These are phyloP conservation scores for Fistulinella staudtii DNA, from an alignment of 1,284 basidiomycete species.

Conservation along the genomic window DNA sequence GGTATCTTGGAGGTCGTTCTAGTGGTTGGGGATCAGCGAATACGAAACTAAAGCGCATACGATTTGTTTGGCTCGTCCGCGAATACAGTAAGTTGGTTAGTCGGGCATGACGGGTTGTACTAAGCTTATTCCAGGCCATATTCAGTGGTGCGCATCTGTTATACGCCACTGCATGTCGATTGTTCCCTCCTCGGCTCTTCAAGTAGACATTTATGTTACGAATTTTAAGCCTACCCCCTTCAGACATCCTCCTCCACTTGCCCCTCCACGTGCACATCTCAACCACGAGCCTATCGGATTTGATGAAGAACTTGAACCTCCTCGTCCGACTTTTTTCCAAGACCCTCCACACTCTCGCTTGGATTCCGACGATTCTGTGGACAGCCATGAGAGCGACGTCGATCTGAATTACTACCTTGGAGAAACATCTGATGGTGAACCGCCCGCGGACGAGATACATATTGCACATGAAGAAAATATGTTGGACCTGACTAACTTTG, in stretches of 20 bases:
- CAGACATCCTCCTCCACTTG: conserved; percentile 1
- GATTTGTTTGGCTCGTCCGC: conserved; percentile 83
- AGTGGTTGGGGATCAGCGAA: conserved; percentile 43
- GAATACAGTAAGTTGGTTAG: conserved; percentile 63
- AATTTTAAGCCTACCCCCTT: conserved; percentile 37
- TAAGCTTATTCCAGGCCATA: conserved; percentile 53
- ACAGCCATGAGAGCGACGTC: conserved; percentile 39
- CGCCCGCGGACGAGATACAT: conserved; percentile 27
- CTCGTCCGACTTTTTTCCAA: conserved; percentile 40
- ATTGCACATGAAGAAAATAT: conserved; percentile 51
- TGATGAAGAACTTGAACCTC: conserved; percentile 37
- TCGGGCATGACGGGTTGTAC: neutral
- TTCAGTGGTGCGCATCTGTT: conserved; percentile 77
- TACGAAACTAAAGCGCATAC: conserved; percentile 55
- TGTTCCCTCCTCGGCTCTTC: conserved; percentile 54
- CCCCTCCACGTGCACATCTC: conserved; percentile 5
- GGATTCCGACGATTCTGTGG: conserved; percentile 31
- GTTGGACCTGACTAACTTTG: conserved; percentile 77
- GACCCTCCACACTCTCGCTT: conserved; percentile 9
- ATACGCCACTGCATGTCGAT: conserved; percentile 67
- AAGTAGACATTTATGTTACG: conserved; percentile 81
- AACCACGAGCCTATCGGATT: neutral
- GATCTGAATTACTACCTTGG: conserved; percentile 48
- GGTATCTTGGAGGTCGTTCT: conserved; percentile 39
- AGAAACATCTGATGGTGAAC: conserved; percentile 32